Evolutionary conservation across 2,329 filamentous ascomycete genomes (phyloP), one percentile per base, ranked within the genome.

Genomic region (Penicillium oxalicum): DNA sequence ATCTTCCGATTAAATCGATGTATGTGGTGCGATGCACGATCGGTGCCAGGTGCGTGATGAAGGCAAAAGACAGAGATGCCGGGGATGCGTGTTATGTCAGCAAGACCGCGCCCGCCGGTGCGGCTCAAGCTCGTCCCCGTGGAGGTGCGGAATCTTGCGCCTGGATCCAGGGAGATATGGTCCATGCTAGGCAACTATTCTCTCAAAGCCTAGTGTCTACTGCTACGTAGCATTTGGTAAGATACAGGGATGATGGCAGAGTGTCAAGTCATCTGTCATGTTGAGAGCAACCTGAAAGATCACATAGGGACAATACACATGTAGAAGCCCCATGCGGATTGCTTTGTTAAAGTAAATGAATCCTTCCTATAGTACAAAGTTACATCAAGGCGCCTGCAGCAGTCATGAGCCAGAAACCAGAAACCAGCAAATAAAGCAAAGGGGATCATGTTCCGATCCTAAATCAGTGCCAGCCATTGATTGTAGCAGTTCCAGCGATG

Each of bases 381-480:
- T 29, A 42, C 29, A 35, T 26, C 32, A 43, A 29, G 29, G 43
- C 49, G 48, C 47, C 40, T 42, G 48, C 49, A 49, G 47, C 38
- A 48, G 53, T 51, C 48, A 49, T 54, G 41, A 54, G 28, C 37
- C 43, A 34, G 11, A 13, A 38, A 37, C 41, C 28, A 44, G 11
- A 27, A 18, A 34, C 26, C 34, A 47, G 41, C 37, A 29, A 49
- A 42, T 28, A 45, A 48, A 50, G 41, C 11, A 25, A 47, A 47
- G 18, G 18, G 18, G 18, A 41, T 32, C 29, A 11, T 32, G 8
- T 12, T 9, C 11, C 34, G 24, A 8, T 11, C 12, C 37, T 24
- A 33, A 13, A 28, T 66, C 51, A 70, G 57, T 69, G 62, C 66
- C 66, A 70, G 12, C 69, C 69, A 59, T 72, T 71, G 27, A 69